Evolutionary conservation across 169 alveolate species (phyloP), one percentile per base, ranked within the genome.

Genomic region (Plasmodium gonderi): DNA sequence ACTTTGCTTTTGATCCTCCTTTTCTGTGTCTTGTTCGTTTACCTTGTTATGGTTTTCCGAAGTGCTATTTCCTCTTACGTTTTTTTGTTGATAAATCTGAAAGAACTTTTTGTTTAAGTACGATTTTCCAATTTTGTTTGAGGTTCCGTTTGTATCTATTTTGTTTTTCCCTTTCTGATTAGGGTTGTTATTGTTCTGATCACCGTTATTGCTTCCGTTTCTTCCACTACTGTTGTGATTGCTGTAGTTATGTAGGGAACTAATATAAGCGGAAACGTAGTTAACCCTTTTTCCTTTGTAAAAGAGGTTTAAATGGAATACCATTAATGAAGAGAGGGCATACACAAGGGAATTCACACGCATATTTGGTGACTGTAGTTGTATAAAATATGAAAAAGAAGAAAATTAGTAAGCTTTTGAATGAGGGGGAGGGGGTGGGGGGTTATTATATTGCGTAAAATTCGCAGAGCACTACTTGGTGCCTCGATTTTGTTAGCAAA

Each of bases 281-380:
- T 47, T 47, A n/a, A 40, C 64, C 82, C 82, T 45, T 3, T 74
- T 83, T 5, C 83, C 82, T 51, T 72, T 83, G 44, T 26, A 20
- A 69, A 83, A 47, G 68, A 83, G 1, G 60, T 69, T 72, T 83
- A 74, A 51, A 69, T 83, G 92, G 83, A 83, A 69, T 33, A 74
- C 92, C 92, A 74, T 83, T 69, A 83, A 72, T 31, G 42, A 83
- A 14, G 64, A 69, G 17, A 44, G 12, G 8, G 79, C 42, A 42
- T 49, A 83, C n/a, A 72, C 3, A 49, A 83, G 64, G 26, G 76
- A 26, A 45, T 83, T 83, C 51, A 83, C n/a, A 33, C 79, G 92
- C 92, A 83, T 83, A 72, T 83, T 83, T 68, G 60, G 72, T 60
- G 26, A 11, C 3, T 2, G 72, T 1, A 36, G 72, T n/a, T n/a